phyloP scores from a whole-genome alignment of 176 grass and related monocot genomes.

The Leersia perrieri region DNA sequence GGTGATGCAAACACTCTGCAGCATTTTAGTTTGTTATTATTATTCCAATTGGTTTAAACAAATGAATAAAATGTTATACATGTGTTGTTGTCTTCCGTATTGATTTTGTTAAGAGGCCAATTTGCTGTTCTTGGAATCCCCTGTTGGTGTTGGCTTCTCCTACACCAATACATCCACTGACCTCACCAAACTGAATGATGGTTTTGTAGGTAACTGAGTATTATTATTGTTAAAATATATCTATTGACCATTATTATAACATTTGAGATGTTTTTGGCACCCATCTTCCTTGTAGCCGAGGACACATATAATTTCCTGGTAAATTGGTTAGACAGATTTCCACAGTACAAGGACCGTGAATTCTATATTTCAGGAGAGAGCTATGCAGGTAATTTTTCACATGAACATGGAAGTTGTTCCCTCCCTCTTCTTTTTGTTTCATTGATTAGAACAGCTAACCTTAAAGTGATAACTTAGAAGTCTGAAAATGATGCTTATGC shows the following conservation, averaged over 20 bases:
- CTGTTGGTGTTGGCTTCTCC: slow-evolving; percentile 46
- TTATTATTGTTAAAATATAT: not conserved
- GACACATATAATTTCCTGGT: slow-evolving; percentile 75
- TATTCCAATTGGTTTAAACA: not conserved
- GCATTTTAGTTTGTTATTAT: not conserved
- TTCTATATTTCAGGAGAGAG: slow-evolving; percentile 90
- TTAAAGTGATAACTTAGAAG: not conserved
- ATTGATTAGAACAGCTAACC: not conserved
- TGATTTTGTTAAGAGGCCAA: slow-evolving; percentile 45
- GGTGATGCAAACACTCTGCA: slow-evolving; percentile 16
- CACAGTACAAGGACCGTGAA: slow-evolving; percentile 48
- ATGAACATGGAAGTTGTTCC: not conserved
- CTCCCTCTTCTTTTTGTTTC: not conserved
- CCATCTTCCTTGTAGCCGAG: slow-evolving; percentile 43
- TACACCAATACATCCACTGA: slow-evolving; percentile 51
- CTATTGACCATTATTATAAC: not conserved
- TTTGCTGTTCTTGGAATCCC: slow-evolving; percentile 47
- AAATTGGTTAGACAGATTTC: slow-evolving; percentile 65
- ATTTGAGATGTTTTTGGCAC: not conserved
- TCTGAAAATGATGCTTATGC: not conserved
- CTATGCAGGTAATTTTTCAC: slow-evolving; percentile 61
- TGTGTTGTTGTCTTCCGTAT: not conserved
- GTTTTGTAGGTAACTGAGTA: slow-evolving; percentile 35
- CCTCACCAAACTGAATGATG: slow-evolving; percentile 31
- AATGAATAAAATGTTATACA: not conserved